Evolutionary conservation across 257 asterid genomes (phyloP).

Genomic region (Thymus mandschuricus): DNA sequence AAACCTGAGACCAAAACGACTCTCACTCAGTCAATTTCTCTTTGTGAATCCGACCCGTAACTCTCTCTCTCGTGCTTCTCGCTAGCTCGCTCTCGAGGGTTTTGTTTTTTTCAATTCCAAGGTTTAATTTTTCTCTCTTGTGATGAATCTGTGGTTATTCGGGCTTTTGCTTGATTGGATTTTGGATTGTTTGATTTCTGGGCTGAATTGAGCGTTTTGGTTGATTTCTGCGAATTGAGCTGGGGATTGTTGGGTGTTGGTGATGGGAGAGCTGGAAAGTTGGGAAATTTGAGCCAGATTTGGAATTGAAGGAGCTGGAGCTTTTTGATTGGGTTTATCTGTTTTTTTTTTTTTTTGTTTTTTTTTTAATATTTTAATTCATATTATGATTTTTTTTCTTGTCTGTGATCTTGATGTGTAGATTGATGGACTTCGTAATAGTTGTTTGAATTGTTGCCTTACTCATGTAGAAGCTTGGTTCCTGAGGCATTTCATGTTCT

Average conservation of each 20-base stretch:
- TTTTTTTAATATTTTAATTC: background rate
- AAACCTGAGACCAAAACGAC: conserved; percentile 31
- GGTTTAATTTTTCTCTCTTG: conserved; percentile 15
- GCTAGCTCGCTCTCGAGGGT: conserved; percentile 30
- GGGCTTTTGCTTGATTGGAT: conserved; percentile 23
- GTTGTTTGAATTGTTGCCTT: conserved; percentile 24
- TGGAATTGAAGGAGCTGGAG: conserved; percentile 10
- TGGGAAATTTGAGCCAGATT: conserved; percentile 33
- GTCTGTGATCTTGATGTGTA: background rate
- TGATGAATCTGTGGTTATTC: background rate
- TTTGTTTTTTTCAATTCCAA: conserved; percentile 6
- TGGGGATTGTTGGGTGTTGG: conserved; percentile 18
- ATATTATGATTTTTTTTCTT: background rate
- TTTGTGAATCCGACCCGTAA: conserved; percentile 22
- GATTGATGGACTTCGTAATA: conserved; percentile 6
- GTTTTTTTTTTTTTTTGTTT: background rate
- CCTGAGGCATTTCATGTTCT: conserved; percentile 41
- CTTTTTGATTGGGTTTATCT: conserved; percentile 9
- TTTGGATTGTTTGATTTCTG: conserved; percentile 6
- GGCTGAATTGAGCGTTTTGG: background rate
- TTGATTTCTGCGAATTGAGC: conserved; percentile 24
- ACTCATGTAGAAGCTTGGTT: conserved; percentile 45
- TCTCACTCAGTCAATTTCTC: conserved; percentile 30
- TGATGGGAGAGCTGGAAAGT: conserved; percentile 19
- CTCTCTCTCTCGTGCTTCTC: conserved; percentile 22